These are phyloP conservation scores for Pelomyxa schiedti DNA, from an alignment of 78 protist genomes.

Conservation along the genomic window DNA sequence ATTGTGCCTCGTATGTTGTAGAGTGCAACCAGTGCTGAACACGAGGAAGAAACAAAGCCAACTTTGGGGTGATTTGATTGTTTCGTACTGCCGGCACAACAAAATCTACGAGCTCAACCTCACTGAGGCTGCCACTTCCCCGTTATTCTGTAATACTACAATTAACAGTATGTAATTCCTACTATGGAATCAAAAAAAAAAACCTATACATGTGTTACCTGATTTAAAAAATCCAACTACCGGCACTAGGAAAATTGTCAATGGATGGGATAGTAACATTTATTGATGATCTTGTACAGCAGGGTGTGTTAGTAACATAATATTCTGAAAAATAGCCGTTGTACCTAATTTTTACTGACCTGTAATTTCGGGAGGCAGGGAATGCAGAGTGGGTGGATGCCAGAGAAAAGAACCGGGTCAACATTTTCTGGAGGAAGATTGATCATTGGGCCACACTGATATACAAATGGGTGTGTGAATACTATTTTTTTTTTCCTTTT, in stretches of 20 bases:
- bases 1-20: too few relatives aligned
- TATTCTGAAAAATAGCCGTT: too few relatives aligned
- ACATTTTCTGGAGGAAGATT: conserved; percentile 47
- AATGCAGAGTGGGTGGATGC: conserved; percentile 47
- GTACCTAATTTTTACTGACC: too few relatives aligned
- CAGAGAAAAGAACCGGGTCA: conserved; percentile 22
- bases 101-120: conserved; percentile 41
- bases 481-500: too few relatives aligned
- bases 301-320: too few relatives aligned
- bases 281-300: conserved; percentile 29
- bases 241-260: conserved; percentile 20
- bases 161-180: background rate
- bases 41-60: conserved; percentile 38
- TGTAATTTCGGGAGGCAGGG: too few relatives aligned
- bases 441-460: conserved; percentile 46
- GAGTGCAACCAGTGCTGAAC: conserved; percentile 36
- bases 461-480: conserved; percentile 54
- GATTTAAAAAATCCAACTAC: background rate
- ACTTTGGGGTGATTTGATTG: conserved; percentile 42
- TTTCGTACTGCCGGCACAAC: conserved; percentile 17
- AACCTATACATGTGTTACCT: background rate
- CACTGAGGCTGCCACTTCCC: conserved; percentile 9
- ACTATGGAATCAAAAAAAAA: too few relatives aligned
- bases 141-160: background rate
- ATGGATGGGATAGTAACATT: conserved; percentile 6